Conservation (phyloP, 1,139 yeast genomes). For the Hemisphaericaspora lyxosophila region DNA sequence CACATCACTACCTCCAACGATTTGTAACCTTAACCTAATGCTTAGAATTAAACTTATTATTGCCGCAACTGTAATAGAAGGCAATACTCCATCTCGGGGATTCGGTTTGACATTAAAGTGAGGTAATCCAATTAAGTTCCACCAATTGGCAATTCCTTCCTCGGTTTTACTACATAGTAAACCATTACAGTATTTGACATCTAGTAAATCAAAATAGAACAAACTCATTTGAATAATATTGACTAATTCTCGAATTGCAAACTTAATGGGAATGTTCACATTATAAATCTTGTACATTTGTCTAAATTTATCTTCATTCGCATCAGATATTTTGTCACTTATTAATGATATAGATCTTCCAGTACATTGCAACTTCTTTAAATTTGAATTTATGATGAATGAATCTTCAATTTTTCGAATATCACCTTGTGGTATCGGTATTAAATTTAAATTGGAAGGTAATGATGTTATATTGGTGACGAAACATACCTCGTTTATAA, state of each 20-base stretch:
- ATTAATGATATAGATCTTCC: slow-evolving; percentile 79
- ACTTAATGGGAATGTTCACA: slow-evolving; percentile 50
- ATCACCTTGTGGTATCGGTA: slow-evolving; percentile 70
- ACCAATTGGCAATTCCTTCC: slow-evolving; percentile 74
- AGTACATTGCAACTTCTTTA: slow-evolving; percentile 76
- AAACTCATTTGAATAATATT: slow-evolving; percentile 72
- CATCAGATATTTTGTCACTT: slow-evolving; percentile 63
- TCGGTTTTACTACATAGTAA: slow-evolving; percentile 76
- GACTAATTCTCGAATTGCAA: slow-evolving; percentile 75
- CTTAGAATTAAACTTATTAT: slow-evolving; percentile 66
- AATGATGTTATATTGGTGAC: slow-evolving; percentile 80
- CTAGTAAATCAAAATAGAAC: slow-evolving; percentile 73
- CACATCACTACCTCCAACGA: slow-evolving; percentile 71
- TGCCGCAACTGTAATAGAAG: slow-evolving; percentile 65
- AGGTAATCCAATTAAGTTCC: slow-evolving; percentile 71
- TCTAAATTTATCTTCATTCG: slow-evolving; percentile 79
- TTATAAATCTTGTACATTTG: slow-evolving; percentile 63
- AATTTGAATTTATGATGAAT: slow-evolving; percentile 72
- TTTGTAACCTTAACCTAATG: slow-evolving; percentile 60
- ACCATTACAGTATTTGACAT: slow-evolving; percentile 77
- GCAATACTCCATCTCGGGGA: slow-evolving; percentile 51
- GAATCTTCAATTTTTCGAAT: slow-evolving; percentile 50
- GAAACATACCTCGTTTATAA: slow-evolving; percentile 48
- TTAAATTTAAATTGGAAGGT: slow-evolving; percentile 70
- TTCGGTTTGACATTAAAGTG: slow-evolving; percentile 53